A percentile compares a stretch with the other conserved stretches of the same genome.
Conservation (phyloP, 768 basidiomycete species). For the Tephrocybe sp. region DNA sequence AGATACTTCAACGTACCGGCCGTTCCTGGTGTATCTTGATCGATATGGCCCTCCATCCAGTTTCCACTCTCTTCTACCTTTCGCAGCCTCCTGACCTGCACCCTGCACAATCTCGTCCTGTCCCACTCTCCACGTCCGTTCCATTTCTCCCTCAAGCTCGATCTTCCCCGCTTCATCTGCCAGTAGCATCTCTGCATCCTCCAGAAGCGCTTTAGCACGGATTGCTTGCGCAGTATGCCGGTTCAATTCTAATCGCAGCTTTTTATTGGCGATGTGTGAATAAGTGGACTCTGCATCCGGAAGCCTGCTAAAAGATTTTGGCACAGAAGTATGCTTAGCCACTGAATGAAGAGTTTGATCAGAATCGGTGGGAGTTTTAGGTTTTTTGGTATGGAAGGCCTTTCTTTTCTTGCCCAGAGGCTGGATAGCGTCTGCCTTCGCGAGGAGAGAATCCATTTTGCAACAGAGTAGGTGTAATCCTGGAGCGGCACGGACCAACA, state of each 20-base stretch:
- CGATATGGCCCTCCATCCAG: slow-evolving; percentile 86
- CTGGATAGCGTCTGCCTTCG: slow-evolving; percentile 60
- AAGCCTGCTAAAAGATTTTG: slow-evolving; percentile 60
- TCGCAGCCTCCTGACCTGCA: slow-evolving; percentile 72
- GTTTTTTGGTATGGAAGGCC: slow-evolving; percentile 19
- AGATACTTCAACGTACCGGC: slow-evolving; percentile 54
- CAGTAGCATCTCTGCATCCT: slow-evolving; percentile 73
- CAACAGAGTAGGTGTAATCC: no score
- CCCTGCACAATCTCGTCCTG: slow-evolving; percentile 73
- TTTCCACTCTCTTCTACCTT: slow-evolving; percentile 73
- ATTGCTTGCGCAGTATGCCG: slow-evolving; percentile 61
- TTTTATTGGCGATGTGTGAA: slow-evolving; percentile 68
- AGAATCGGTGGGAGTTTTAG: slow-evolving; percentile 25
- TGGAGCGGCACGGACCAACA: no score
- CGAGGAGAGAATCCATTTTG: slow-evolving; percentile 69
- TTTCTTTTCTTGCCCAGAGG: slow-evolving; percentile 47
- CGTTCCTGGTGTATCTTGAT: slow-evolving; percentile 86
- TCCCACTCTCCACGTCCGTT: slow-evolving; percentile 84
- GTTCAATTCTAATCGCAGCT: slow-evolving; percentile 67
- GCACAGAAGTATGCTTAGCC: slow-evolving; percentile 54
- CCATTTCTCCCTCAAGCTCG: slow-evolving; percentile 75
- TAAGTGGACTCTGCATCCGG: slow-evolving; percentile 48
- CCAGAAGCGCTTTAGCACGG: slow-evolving; percentile 54
- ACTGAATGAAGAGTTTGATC: slow-evolving; percentile 62
- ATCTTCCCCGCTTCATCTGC: slow-evolving; percentile 70